Base-by-base conservation (phyloP, 164 flowering plant genomes). In the Vitis rupestris region DNA sequence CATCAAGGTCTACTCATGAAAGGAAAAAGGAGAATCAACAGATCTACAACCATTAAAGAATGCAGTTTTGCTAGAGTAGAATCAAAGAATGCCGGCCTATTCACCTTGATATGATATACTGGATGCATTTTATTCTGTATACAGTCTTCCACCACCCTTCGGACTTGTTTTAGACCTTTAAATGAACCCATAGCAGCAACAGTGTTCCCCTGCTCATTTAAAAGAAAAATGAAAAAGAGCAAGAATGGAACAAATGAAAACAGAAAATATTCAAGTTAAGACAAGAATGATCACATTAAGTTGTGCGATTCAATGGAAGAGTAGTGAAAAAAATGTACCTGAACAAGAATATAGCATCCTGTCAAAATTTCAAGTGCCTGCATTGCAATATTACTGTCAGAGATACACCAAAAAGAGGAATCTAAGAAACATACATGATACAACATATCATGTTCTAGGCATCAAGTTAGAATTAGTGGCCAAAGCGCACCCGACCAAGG, bases 161-260 rank as follows among this genome's bases (percentile, higher is more conserved):
- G 82, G 8, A 91, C 89, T 83, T 91, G 97, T 79, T 95, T 95
- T 59, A 95, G 77, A 62, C 93, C 97, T 80, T 93, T 93, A 65
- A 80, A 89, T 57, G 97, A 84, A 58, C 99, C 99, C 99, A 95
- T 95, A 49, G 97, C 95, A 75, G 99, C 84, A 68, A 91, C 98
- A 23, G 97, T 89, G 69, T 86, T 88, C 71, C 99, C 99, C 98
- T 93, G 72, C 54, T 54, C 64, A 71, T 68, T 55, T 1, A 63
- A 11, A 69, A 67, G 13, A 10, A 70, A 50, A 54, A 73, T 30
- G 62, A 68, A 63, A 37, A 5, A 62, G 23, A 55, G 27, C 19
- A 4, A 53, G 29, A 29, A 66, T 37, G 23, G 31, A 10, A 31
- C 54, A 61, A 19, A n/a, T 10, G 37, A 59, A 14, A 30, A 51